Evolutionary conservation across 2,329 filamentous ascomycete genomes (phyloP).

Genomic region (Blastomyces gilchristii): DNA sequence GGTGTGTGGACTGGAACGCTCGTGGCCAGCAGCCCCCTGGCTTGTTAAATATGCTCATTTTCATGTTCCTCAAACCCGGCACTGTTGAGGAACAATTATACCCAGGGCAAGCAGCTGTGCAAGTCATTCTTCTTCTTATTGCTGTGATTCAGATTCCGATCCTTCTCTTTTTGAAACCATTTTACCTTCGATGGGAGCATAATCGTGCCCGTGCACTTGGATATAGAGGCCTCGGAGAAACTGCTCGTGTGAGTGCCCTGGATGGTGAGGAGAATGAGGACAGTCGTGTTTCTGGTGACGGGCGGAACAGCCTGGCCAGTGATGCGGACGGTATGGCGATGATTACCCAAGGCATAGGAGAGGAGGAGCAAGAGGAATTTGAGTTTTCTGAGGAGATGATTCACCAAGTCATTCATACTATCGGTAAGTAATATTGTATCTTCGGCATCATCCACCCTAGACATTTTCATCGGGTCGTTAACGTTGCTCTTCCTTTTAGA

Average conservation of each 20-base stretch:
- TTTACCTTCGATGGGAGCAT: slow-evolving; percentile 89
- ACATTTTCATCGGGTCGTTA: slow-evolving; percentile 15
- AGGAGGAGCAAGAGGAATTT: slow-evolving; percentile 87
- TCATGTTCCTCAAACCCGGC: slow-evolving; percentile 94
- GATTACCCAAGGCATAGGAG: slow-evolving; percentile 72
- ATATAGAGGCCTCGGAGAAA: slow-evolving; percentile 89
- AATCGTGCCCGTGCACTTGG: slow-evolving; percentile 78
- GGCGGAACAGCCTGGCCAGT: slow-evolving; percentile 57
- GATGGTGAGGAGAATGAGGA: slow-evolving; percentile 75
- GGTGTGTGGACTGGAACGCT: slow-evolving; percentile 77
- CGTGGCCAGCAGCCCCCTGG: slow-evolving; percentile 63
- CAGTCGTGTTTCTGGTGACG: slow-evolving; percentile 45
- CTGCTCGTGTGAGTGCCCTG: slow-evolving; percentile 73
- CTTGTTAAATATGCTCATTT: slow-evolving; percentile 96
- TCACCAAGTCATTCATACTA: slow-evolving; percentile 97
- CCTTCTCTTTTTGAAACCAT: slow-evolving; percentile 86
- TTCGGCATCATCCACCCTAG: neutral
- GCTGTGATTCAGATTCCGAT: slow-evolving; percentile 82
- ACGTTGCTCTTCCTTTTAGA: slow-evolving; percentile 42
- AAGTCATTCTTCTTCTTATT: slow-evolving; percentile 67
- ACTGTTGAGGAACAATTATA: slow-evolving; percentile 61
- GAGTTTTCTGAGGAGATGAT: slow-evolving; percentile 98
- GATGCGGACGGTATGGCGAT: slow-evolving; percentile 77
- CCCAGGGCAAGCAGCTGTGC: slow-evolving; percentile 62
- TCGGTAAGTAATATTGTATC: slow-evolving; percentile 54